Percentiles rank a stretch among this genome's conserved stretches.
These are phyloP conservation scores for Solanum hybrid DNA, from an alignment of 305 asterid genomes.

Conservation along the genomic window DNA sequence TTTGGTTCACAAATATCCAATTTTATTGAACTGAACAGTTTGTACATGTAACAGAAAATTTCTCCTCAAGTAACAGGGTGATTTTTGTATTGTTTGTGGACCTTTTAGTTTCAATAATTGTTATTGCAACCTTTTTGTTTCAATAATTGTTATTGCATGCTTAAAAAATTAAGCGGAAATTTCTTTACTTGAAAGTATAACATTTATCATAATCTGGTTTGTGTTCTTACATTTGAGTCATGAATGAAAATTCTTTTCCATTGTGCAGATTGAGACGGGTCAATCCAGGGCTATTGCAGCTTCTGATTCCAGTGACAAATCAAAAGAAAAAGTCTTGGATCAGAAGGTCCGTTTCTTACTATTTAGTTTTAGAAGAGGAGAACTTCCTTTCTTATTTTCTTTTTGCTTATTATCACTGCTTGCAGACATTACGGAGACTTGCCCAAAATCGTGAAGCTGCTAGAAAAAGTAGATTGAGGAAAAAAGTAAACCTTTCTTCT, in stretches of 20 bases:
- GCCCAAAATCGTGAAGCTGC: slow-evolving; percentile 99
- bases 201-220: background rate
- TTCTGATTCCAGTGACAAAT: slow-evolving; percentile 81
- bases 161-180: background rate
- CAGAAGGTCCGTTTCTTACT: slow-evolving; percentile 52
- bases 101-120: background rate
- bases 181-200: background rate
- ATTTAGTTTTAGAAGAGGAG: background rate
- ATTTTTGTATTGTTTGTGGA: background rate
- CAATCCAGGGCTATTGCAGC: slow-evolving; percentile 40
- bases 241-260: slow-evolving; percentile 5
- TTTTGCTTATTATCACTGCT: slow-evolving; percentile 8
- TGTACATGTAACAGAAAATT: background rate
- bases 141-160: background rate
- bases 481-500: slow-evolving; percentile 54
- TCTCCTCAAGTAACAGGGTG: background rate
- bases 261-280: slow-evolving; percentile 56
- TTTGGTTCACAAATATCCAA: background rate
- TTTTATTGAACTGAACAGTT: background rate
- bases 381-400: background rate
- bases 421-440: slow-evolving; percentile 80
- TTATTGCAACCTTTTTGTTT: background rate
- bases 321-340: slow-evolving; percentile 66
- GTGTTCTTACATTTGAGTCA: background rate
- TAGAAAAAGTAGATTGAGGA: slow-evolving; percentile 87